A percentile compares a stretch with the other conserved stretches of the same genome.
These are phyloP conservation scores for Fremontodendron californicum DNA, from an alignment of 345 rosid genomes.

Conservation along the genomic window DNA sequence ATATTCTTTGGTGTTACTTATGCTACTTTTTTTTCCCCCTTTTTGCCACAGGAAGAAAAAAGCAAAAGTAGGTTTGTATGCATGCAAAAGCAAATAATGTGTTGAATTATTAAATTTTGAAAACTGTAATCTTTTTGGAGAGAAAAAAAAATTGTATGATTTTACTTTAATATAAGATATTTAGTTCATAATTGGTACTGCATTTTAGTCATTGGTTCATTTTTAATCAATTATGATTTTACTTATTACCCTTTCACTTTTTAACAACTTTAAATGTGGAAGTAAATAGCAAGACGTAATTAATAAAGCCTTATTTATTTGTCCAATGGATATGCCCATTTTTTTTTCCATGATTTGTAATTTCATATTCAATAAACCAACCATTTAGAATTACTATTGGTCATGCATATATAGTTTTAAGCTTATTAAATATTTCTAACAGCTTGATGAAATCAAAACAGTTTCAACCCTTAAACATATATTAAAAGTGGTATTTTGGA, in stretches of 20 bases:
- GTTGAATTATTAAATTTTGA: not conserved
- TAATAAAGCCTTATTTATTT: not conserved
- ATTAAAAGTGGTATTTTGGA: not conserved
- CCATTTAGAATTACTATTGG: not conserved
- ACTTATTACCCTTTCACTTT: no score
- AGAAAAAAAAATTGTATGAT: not conserved
- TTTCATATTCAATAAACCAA: not conserved
- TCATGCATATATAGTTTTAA: not conserved
- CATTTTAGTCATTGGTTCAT: no score
- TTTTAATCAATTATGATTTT: no score
- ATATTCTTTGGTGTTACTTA: not conserved
- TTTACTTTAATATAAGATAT: no score
- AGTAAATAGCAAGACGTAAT: not conserved
- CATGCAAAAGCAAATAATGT: not conserved
- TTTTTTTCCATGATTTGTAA: not conserved
- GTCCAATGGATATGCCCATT: not conserved
- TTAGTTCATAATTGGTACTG: no score
- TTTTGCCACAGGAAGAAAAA: not conserved
- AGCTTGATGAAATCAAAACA: not conserved
- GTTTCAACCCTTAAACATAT: not conserved
- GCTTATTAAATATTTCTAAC: not conserved
- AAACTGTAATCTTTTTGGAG: not conserved
- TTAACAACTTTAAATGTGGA: no score
- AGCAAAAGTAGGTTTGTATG: not conserved
- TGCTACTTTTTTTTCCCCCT: not conserved